Conservation (phyloP, 768 basidiomycete genomes). For the Rickenella mellea region DNA sequence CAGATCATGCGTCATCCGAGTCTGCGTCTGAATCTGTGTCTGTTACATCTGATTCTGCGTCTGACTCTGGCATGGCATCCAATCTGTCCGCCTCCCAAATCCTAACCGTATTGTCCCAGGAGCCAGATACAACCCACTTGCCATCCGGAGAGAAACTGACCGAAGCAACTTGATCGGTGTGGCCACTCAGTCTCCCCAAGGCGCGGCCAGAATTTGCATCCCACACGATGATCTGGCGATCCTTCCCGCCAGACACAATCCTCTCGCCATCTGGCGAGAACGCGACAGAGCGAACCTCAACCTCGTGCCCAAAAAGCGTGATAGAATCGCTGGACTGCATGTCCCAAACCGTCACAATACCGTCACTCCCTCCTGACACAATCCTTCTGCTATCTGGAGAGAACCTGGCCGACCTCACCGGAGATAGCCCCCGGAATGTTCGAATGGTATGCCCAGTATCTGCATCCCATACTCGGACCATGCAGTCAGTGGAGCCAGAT, state of each 20-base stretch:
- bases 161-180: slow-evolving; percentile 9
- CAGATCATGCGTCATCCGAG: no score
- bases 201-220: slow-evolving; percentile 17
- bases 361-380: slow-evolving; percentile 21
- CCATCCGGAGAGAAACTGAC: slow-evolving; percentile 17
- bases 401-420: no score
- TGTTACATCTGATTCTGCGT: no score
- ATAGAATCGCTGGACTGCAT: slow-evolving; percentile 12
- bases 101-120: no score
- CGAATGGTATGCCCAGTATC: background rate
- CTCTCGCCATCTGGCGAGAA: slow-evolving; percentile 2
- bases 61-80: no score
- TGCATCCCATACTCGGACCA: background rate
- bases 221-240: slow-evolving; percentile 23
- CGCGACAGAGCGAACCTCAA: slow-evolving; percentile 18
- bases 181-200: no score
- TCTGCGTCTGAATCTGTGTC: no score
- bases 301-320: slow-evolving; percentile 16
- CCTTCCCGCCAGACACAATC: slow-evolving; percentile 19
- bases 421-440: slow-evolving; percentile 14
- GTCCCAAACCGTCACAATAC: slow-evolving; percentile 18
- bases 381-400: no score
- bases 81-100: slow-evolving; percentile 1
- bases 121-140: no score
- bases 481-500: background rate